Evolutionary conservation across 306 rosid genomes (phyloP).

Genomic region (Gastrolobium villosum): DNA sequence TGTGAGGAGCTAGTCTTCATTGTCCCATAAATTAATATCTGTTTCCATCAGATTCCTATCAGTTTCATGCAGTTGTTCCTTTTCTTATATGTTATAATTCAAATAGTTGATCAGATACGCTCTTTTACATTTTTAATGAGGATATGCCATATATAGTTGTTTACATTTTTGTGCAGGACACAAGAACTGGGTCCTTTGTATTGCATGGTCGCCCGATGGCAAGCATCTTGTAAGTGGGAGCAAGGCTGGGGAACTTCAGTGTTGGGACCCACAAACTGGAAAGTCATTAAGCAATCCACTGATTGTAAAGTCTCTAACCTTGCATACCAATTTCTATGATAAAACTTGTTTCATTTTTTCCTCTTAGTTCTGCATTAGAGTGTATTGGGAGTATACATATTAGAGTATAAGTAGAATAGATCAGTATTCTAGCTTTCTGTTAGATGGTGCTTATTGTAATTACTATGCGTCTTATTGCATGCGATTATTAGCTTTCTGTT

Average conservation of each 20-base stretch:
- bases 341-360: slow-evolving; percentile 22
- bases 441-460: too few species aligned
- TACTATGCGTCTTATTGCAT: too few species aligned
- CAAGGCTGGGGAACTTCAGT: slow-evolving; percentile 84
- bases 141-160: slow-evolving; percentile 1
- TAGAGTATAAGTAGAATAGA: neutral
- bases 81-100: slow-evolving; percentile 6
- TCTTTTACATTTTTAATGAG: slow-evolving; percentile 20
- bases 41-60: slow-evolving; percentile 4
- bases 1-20: neutral
- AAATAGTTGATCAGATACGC: neutral
- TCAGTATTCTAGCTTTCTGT: too few species aligned
- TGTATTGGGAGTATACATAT: neutral
- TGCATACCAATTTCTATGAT: neutral
- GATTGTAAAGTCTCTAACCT: slow-evolving; percentile 57
- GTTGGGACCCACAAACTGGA: slow-evolving; percentile 97
- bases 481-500: too few species aligned
- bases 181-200: slow-evolving; percentile 92
- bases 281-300: slow-evolving; percentile 76
- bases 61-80: slow-evolving; percentile 22
- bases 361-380: slow-evolving; percentile 9
- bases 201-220: slow-evolving; percentile 97
- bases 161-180: slow-evolving; percentile 70
- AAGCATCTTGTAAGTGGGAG: slow-evolving; percentile 97
- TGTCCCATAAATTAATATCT: neutral